Evolutionary conservation across 495 filamentous ascomycete species (phyloP).

Genomic region (Annulohypoxylon stygium): DNA sequence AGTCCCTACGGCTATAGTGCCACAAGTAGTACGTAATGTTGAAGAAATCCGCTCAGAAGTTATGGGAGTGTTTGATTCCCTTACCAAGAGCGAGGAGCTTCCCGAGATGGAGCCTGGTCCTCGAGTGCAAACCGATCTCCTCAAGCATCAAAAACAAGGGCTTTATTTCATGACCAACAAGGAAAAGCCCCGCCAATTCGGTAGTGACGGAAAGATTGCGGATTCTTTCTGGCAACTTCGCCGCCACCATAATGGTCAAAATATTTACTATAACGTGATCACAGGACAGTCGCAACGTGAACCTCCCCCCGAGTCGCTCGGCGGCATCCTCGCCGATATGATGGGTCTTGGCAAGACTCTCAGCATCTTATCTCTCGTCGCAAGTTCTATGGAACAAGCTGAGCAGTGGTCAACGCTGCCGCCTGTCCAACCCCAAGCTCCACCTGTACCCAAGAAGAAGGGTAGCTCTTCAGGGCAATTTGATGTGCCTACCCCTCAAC

Average conservation of each 20-base stretch:
- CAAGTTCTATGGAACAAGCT: slow-evolving; percentile 71
- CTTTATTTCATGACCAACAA: slow-evolving; percentile 89
- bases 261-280: slow-evolving; percentile 82
- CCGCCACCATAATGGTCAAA: slow-evolving; percentile 64
- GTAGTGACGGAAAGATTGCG: slow-evolving; percentile 62
- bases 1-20: slow-evolving; percentile 24
- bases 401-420: slow-evolving; percentile 65
- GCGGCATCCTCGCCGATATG: slow-evolving; percentile 96
- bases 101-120: slow-evolving; percentile 77
- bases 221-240: slow-evolving; percentile 81
- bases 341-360: slow-evolving; percentile 98
- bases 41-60: slow-evolving; percentile 90
- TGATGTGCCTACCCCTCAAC: slow-evolving; percentile 52
- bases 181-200: slow-evolving; percentile 67
- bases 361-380: slow-evolving; percentile 83
- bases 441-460: slow-evolving; percentile 51
- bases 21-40: slow-evolving; percentile 69
- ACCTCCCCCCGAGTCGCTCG: slow-evolving; percentile 78
- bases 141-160: slow-evolving; percentile 92
- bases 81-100: slow-evolving; percentile 78
- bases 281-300: slow-evolving; percentile 73
- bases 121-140: slow-evolving; percentile 74
- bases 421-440: slow-evolving; percentile 57
- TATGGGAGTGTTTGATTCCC: slow-evolving; percentile 85
- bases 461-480: slow-evolving; percentile 51